Evolutionary conservation across 805 yeast genomes (phyloP).

Genomic region (Nakazawaea holstii): DNA sequence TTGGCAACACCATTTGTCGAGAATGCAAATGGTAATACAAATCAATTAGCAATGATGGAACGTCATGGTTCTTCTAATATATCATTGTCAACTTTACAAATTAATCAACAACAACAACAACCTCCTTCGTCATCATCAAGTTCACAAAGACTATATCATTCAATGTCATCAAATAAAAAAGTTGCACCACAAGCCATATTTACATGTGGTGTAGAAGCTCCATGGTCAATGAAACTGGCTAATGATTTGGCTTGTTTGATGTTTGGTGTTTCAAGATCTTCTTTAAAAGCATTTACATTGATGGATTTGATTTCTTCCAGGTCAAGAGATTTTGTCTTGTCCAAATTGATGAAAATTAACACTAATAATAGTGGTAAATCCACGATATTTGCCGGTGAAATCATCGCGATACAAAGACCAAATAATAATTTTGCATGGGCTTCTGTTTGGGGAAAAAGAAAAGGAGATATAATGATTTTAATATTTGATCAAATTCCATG

Average conservation of each 20-base stretch:
- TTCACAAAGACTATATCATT: slow-evolving; percentile 36
- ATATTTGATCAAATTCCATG: slow-evolving; percentile 84
- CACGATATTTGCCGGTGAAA: slow-evolving; percentile 74
- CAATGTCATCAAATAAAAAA: slow-evolving; percentile 64
- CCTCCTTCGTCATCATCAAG: slow-evolving; percentile 7
- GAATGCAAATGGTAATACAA: slow-evolving; percentile 23
- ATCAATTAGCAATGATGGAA: not conserved
- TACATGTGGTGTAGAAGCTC: slow-evolving; percentile 67
- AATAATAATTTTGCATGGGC: slow-evolving; percentile 73
- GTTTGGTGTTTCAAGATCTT: slow-evolving; percentile 72
- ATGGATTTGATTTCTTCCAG: slow-evolving; percentile 77
- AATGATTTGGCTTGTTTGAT: slow-evolving; percentile 86
- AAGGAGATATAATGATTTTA: slow-evolving; percentile 66
- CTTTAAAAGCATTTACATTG: slow-evolving; percentile 56
- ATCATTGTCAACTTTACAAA: slow-evolving; percentile 24
- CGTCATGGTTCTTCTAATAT: slow-evolving; percentile 15
- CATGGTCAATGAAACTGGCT: slow-evolving; percentile 79
- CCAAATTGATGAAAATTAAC: slow-evolving; percentile 35
- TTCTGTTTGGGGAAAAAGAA: slow-evolving; percentile 83
- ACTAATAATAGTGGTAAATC: slow-evolving; percentile 22
- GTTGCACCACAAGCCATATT: slow-evolving; percentile 77
- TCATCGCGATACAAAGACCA: slow-evolving; percentile 71
- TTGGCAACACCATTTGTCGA: slow-evolving; percentile 64
- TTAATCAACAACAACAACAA: slow-evolving; percentile 11
- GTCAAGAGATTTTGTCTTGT: slow-evolving; percentile 63